Base-by-base conservation (phyloP, 2,329 filamentous ascomycete species). In the Cercospora nicotianae region DNA sequence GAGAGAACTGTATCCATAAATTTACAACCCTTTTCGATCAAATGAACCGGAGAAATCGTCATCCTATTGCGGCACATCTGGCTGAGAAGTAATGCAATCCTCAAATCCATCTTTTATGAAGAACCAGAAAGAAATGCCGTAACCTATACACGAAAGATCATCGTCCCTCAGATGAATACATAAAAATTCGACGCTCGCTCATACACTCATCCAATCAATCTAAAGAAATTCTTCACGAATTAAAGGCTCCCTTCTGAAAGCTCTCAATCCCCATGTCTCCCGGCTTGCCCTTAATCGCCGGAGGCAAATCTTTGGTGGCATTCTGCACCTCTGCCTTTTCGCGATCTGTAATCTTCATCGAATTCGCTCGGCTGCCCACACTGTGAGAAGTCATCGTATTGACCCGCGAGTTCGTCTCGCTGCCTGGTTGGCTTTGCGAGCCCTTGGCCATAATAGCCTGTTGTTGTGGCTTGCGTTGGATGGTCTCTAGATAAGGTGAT, bases 401-500 rank as follows among this genome's bases (percentile, higher is more conserved):
- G 28, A 84, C 83, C 58, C 85, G 80, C 72, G 84, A 86, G 51
- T 80, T 80, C 30, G 77, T 74, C 13, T 79, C 80, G 66, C 81
- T 83, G 26, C 78, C 80, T n/a, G 78, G 74, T 39, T 77, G 78
- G 58, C 82, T 83, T 16, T 78, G 74, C 31, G 77, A 78, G 63
- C 81, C 83, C 60, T 79, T 80, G 9, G 75, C 73, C n/a, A 80
- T 80, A 53, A 84, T 83, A 65, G 81, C 80, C 18, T 77, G 80
- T 61, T 71, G 82, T 58, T 83, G 81, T 67, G 83, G 79, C 68
- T 83, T 82, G 63, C 87, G 81, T 76, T 90, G 86, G 60, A 95
- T 89, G 0, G 85, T 87, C 80, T 97, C 93, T 30, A 99, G 86
- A 76, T 97, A 99, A 1, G 93, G 94, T 1, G 90, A 89, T 2